Percentiles rank a stretch among this genome's conserved stretches.
phyloP scores from a whole-genome alignment of 2,329 filamentous ascomycete genomes.

The Huntiella omanensis region DNA sequence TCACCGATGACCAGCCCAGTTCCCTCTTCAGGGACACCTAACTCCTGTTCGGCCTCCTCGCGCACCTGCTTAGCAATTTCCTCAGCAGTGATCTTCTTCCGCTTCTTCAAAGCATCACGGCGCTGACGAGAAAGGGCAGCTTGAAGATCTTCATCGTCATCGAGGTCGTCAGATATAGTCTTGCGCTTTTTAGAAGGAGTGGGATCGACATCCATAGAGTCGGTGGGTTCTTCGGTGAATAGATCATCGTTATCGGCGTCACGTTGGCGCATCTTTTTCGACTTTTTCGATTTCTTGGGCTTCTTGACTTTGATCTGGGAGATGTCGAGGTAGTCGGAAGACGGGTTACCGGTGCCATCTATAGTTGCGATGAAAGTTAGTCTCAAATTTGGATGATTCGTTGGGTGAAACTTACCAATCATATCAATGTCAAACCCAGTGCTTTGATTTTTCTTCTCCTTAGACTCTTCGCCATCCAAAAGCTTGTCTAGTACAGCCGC shows the following conservation, averaged over 20 bases:
- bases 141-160: constrained; percentile 87
- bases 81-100: constrained; percentile 70
- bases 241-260: constrained; percentile 44
- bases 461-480: constrained; percentile 25
- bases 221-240: constrained; percentile 20
- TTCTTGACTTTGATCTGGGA: constrained; percentile 88
- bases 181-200: constrained; percentile 39
- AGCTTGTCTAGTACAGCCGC: constrained; percentile 43
- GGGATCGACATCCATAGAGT: constrained; percentile 58
- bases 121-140: constrained; percentile 69
- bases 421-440: constrained; percentile 69
- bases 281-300: constrained; percentile 82
- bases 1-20: constrained; percentile 80
- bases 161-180: constrained; percentile 48
- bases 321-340: constrained; percentile 77
- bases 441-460: constrained; percentile 32
- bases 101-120: constrained; percentile 70
- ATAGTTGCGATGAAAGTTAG: background rate
- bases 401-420: constrained; percentile 26
- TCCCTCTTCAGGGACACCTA: constrained; percentile 19
- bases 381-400: background rate
- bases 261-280: constrained; percentile 55
- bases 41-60: constrained; percentile 33
- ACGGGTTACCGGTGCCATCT: constrained; percentile 15
- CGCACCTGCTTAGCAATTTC: constrained; percentile 71